Evolutionary conservation across 2,329 filamentous ascomycete species (phyloP).

Genomic region (Lecanoromycetidae sp.): DNA sequence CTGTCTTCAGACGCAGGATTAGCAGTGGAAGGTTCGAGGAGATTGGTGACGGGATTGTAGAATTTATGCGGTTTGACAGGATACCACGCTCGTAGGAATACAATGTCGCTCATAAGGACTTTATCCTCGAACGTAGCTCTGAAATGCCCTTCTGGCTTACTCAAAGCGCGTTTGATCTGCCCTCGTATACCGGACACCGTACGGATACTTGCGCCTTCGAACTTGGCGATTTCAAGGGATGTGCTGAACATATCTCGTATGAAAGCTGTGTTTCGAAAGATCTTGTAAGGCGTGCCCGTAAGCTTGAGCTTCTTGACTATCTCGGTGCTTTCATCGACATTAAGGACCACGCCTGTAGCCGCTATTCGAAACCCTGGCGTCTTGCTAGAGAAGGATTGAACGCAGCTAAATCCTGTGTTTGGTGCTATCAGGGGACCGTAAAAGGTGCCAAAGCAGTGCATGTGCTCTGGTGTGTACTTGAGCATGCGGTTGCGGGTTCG

Average conservation of each 20-base stretch:
- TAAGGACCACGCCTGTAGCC: constrained; percentile 84
- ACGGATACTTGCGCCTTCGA: constrained; percentile 89
- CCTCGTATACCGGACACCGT: constrained; percentile 92
- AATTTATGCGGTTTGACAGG: constrained; percentile 89
- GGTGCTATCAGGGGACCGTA: constrained; percentile 91
- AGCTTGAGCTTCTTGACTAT: constrained; percentile 99
- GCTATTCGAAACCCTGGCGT: constrained; percentile 88
- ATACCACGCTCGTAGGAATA: constrained; percentile 95
- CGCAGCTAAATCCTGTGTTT: constrained; percentile 89
- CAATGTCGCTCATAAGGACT: constrained; percentile 89
- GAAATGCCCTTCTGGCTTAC: constrained; percentile 90
- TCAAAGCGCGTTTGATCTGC: constrained; percentile 91
- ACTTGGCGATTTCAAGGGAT: constrained; percentile 90
- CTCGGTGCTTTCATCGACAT: constrained; percentile 88
- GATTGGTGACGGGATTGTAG: constrained; percentile 92
- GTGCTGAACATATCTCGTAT: constrained; percentile 98
- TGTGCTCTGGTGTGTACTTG: constrained; percentile 97
- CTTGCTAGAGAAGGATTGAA: constrained; percentile 74
- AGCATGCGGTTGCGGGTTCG: constrained; percentile 92
- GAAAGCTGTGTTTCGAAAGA: constrained; percentile 98
- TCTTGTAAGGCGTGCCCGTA: constrained; percentile 86
- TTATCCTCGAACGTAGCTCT: constrained; percentile 98
- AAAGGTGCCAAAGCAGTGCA: constrained; percentile 96
- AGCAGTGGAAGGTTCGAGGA: constrained; percentile 48
- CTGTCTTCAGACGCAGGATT: constrained; percentile 20